These are phyloP conservation scores for Vanderwaltozyma yarrowii DNA, from an alignment of 805 yeast species.

Conservation along the genomic window DNA sequence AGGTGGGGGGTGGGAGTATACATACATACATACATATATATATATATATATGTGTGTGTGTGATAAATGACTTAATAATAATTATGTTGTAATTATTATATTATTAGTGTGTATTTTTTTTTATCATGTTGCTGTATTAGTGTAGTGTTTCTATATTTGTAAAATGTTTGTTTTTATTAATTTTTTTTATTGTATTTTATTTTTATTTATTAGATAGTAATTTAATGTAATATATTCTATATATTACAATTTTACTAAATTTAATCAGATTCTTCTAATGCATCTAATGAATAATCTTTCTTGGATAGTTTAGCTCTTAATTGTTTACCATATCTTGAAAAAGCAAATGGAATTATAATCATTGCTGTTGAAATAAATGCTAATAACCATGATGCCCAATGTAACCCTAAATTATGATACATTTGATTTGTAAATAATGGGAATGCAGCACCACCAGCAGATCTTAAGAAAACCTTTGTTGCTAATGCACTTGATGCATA, in stretches of 20 bases:
- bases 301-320: slow-evolving; percentile 58
- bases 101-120: too few species aligned
- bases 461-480: slow-evolving; percentile 68
- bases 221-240: too few species aligned
- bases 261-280: slow-evolving; percentile 18
- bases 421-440: slow-evolving; percentile 74
- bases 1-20: too few species aligned
- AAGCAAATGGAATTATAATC: slow-evolving; percentile 62
- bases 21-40: too few species aligned
- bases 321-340: slow-evolving; percentile 54
- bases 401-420: slow-evolving; percentile 63
- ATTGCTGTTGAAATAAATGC: slow-evolving; percentile 71
- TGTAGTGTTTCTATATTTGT: too few species aligned
- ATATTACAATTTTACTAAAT: too few species aligned
- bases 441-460: slow-evolving; percentile 82
- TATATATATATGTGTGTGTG: too few species aligned
- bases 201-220: neutral
- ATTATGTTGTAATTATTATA: too few species aligned
- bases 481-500: slow-evolving; percentile 76
- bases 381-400: slow-evolving; percentile 73
- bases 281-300: slow-evolving; percentile 45
- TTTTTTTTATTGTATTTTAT: too few species aligned
- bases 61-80: too few species aligned
- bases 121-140: too few species aligned
- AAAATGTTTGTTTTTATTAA: too few species aligned